Base-by-base conservation (phyloP, 2,329 filamentous ascomycete genomes). In the Aspergillus awamori region DNA sequence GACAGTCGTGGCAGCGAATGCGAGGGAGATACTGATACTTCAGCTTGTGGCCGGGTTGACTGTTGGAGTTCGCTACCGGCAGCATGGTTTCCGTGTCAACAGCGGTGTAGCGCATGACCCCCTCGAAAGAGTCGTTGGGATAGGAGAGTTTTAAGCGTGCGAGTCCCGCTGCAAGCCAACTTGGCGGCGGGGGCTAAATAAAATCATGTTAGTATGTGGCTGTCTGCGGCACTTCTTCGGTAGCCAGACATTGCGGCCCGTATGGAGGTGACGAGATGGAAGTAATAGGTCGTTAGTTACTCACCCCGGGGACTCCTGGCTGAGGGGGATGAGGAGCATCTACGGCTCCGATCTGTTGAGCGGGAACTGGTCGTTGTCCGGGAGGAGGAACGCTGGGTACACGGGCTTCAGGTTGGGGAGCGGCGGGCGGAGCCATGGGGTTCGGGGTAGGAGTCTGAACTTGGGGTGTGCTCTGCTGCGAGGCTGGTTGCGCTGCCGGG, bases 1-100 rank as follows among this genome's bases (percentile, higher is more conserved):
- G 92, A 74, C 95, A 98, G 76, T 99, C 95, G 51, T 89, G 86
- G 75, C 95, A 99, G 61, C 92, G 86, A 65, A 99, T 97, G 54
- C 95, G 85, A 8, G 95, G 95, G 53, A 97, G 82, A 77, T 90
- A 98, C 78, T 91, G 90, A 68, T 89, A 92, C 70, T 89, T 91
- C 63, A 92, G 81, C 63, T 89, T 77, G 54, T 86, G 63, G 83
- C 81, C 57, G 84, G 88, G 8, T 84, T 79, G 15, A 72, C 76
- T 62, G 76, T 83, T 70, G 74, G 82, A 78, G 28, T 80, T 78
- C 39, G 87, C 81, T 54, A 90, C 83, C 22, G 88, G 86, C 20
- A 85, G 79, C 63, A 89, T 86, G 2, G 90, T 93, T 53, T 85
- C 82, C 10, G 85, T 85, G 74, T 96, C 89, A 64, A 97, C 86